Conservation (phyloP, 768 basidiomycete genomes). For the Amanita molliuscula region DNA sequence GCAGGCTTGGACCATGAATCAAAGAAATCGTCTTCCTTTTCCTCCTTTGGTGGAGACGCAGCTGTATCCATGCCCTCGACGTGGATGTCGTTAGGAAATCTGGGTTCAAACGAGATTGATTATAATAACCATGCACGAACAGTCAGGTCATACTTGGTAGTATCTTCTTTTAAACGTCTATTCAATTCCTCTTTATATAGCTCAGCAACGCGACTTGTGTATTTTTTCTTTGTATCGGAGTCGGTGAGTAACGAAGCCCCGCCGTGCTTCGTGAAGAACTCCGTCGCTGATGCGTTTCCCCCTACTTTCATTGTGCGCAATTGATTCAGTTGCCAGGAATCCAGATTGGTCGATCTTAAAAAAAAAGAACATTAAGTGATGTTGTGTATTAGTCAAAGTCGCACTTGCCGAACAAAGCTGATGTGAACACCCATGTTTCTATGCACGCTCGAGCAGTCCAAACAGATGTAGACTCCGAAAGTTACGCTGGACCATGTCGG, state of each 20-base stretch:
- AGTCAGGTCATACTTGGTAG: constrained; percentile 32
- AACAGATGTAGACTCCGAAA: constrained; percentile 93
- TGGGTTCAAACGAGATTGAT: constrained; percentile 17
- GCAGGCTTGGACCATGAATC: constrained; percentile 90
- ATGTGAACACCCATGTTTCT: constrained; percentile 98
- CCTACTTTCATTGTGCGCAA: constrained; percentile 95
- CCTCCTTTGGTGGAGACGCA: constrained; percentile 27
- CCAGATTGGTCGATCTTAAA: constrained; percentile 86
- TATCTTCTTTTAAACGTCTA: constrained; percentile 71
- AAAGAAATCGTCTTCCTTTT: constrained; percentile 88
- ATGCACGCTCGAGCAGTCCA: constrained; percentile 93
- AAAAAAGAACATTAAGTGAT: constrained; percentile 7
- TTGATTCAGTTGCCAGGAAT: constrained; percentile 86
- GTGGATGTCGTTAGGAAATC: constrained; percentile 66
- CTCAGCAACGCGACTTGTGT: constrained; percentile 73
- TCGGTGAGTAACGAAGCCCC: constrained; percentile 59
- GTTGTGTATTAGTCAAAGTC: background rate
- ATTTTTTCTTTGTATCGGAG: constrained; percentile 81
- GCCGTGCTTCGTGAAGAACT: constrained; percentile 88
- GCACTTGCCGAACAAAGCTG: constrained; percentile 81
- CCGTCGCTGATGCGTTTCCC: constrained; percentile 78
- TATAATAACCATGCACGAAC: constrained; percentile 3
- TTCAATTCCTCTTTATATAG: constrained; percentile 90
- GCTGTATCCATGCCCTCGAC: constrained; percentile 70
- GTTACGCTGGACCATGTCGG: constrained; percentile 98